These are phyloP conservation scores for Microstegium vimineum DNA, from an alignment of 176 grass and related monocot species.

Conservation along the genomic window DNA sequence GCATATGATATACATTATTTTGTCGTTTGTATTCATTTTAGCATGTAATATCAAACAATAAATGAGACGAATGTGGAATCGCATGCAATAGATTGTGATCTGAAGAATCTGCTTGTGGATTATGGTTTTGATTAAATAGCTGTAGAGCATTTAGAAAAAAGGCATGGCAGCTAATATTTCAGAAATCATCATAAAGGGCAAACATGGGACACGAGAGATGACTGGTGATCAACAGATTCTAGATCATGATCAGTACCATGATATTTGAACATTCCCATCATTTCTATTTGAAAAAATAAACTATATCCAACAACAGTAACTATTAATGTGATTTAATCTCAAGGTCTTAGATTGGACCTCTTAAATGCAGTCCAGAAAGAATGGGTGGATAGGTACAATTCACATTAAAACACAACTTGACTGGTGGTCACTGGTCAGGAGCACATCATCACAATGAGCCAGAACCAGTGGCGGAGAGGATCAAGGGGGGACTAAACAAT, in stretches of 20 bases:
- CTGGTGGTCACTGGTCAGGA: not conserved
- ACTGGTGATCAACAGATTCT: not conserved
- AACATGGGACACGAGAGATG: not conserved
- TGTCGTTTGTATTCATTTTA: conserved; percentile 3
- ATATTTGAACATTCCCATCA: not conserved
- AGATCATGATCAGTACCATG: not conserved
- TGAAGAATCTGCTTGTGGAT: conserved; percentile 9
- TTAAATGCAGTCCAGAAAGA: not conserved
- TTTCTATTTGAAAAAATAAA: not conserved
- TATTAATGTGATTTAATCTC: not conserved
- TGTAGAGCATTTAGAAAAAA: conserved; percentile 21
- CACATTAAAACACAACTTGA: conserved; percentile 1
- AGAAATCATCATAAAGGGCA: not conserved
- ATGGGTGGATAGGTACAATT: not conserved
- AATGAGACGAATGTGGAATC: not conserved
- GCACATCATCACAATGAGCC: not conserved
- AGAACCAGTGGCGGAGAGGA: too few species aligned
- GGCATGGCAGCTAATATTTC: not conserved
- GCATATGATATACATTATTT: not conserved
- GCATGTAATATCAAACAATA: not conserved
- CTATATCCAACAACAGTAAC: not conserved
- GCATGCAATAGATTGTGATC: conserved; percentile 20
- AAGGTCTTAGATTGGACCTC: not conserved
- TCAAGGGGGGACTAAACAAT: too few species aligned
- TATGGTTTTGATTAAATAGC: not conserved